Evolutionary conservation across 148 eudicot genomes (phyloP).

Genomic region (Cornus controversa): DNA sequence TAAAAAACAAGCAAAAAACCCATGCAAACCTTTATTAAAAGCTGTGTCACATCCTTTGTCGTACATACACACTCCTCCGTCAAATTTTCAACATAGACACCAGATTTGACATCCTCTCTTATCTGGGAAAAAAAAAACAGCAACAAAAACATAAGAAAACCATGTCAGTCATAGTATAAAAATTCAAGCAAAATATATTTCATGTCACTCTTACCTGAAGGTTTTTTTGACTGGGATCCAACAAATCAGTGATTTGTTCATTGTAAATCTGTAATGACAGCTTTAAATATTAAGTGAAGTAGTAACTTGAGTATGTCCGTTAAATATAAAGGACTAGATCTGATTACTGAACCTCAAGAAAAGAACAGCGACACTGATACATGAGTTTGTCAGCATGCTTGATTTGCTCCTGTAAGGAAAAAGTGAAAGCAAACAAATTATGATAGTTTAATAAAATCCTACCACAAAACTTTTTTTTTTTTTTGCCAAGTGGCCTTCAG

Average conservation of each 20-base stretch:
- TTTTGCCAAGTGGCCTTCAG: not conserved
- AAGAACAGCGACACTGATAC: conserved; percentile 94
- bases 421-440: conserved; percentile 12
- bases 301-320: conserved; percentile 3
- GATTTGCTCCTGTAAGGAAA: conserved; percentile 60
- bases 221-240: conserved; percentile 85
- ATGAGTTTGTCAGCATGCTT: conserved; percentile 74
- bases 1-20: conserved; percentile 8
- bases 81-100: conserved; percentile 93
- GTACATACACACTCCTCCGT: conserved; percentile 77
- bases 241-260: conserved; percentile 88
- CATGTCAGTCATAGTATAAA: conserved; percentile 6
- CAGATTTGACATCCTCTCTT: conserved; percentile 90
- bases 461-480: too few relatives aligned
- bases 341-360: conserved; percentile 71
- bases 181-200: conserved; percentile 8
- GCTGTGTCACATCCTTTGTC: conserved; percentile 73
- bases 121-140: conserved; percentile 54
- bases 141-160: conserved; percentile 15
- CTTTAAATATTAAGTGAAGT: conserved; percentile 4
- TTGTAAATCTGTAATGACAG: conserved; percentile 69
- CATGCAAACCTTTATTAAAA: conserved; percentile 65
- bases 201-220: conserved; percentile 56
- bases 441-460: too few relatives aligned
- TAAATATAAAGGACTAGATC: not conserved